Conservation (phyloP, 1,139 yeast genomes). For the Kodamaea arcana region DNA sequence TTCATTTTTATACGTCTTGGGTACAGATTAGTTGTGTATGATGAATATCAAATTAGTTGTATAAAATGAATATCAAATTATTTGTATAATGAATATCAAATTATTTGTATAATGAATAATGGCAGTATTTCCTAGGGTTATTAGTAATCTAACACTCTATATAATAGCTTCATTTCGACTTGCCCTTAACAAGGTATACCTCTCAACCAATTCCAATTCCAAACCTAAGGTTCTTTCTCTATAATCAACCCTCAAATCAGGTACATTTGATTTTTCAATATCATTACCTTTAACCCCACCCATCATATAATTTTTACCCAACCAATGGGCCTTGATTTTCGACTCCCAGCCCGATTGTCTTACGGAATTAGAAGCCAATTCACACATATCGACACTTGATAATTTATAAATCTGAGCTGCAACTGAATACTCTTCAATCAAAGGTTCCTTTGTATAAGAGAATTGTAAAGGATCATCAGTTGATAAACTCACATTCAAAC, state of each 20-base stretch:
- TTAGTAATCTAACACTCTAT: constrained; percentile 1
- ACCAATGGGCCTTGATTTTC: constrained; percentile 83
- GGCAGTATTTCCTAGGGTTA: no score
- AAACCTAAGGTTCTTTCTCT: constrained; percentile 77
- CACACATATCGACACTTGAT: constrained; percentile 96
- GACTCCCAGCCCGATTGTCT: constrained; percentile 91
- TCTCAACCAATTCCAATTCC: constrained; percentile 68
- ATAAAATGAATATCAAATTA: no score
- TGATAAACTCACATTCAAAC: constrained; percentile 87
- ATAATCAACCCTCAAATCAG: constrained; percentile 77
- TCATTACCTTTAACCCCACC: constrained; percentile 78
- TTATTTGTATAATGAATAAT: no score
- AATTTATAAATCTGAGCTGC: constrained; percentile 96
- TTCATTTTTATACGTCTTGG: no score
- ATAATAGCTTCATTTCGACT: no score
- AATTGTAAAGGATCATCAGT: constrained; percentile 76
- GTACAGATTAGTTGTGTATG: no score
- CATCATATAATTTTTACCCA: constrained; percentile 63
- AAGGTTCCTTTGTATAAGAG: constrained; percentile 95
- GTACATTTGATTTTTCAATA: constrained; percentile 92
- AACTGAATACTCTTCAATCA: constrained; percentile 94
- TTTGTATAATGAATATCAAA: no score
- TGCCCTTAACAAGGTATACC: constrained; percentile 38
- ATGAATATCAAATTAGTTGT: no score
- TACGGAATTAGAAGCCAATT: constrained; percentile 81